Evolutionary conservation across 225 moss, liverwort and hornwort species (phyloP).

Genomic region (Marchantia paleacea): DNA sequence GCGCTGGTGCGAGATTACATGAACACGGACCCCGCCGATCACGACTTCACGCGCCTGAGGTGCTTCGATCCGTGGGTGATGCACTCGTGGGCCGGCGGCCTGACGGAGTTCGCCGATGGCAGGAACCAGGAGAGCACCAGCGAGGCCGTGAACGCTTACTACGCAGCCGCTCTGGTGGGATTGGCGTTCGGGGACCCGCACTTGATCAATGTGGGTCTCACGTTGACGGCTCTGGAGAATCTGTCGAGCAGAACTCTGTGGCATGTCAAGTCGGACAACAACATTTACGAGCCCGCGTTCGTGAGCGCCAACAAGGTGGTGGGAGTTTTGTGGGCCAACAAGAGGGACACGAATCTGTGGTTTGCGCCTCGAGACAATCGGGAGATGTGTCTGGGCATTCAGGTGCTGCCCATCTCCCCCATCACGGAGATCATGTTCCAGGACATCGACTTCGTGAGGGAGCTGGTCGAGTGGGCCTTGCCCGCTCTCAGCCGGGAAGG

Average conservation of each 20-base stretch:
- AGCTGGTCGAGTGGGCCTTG: constrained; percentile 77
- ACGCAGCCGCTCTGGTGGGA: constrained; percentile 77
- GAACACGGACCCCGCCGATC: constrained; percentile 41
- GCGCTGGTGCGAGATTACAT: constrained; percentile 78
- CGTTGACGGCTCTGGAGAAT: constrained; percentile 71
- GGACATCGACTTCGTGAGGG: constrained; percentile 54
- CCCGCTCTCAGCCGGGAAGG: constrained; percentile 51
- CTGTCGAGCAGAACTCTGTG: constrained; percentile 62
- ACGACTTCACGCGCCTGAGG: constrained; percentile 67
- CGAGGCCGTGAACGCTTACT: constrained; percentile 87
- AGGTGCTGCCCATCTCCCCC: constrained; percentile 84
- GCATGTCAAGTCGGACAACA: constrained; percentile 59
- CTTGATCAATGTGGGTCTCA: constrained; percentile 62
- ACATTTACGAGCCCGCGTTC: constrained; percentile 75
- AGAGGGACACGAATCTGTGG: constrained; percentile 90
- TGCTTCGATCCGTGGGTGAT: constrained; percentile 75
- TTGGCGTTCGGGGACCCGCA: constrained; percentile 62
- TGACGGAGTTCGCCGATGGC: constrained; percentile 81
- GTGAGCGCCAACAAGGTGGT: constrained; percentile 62
- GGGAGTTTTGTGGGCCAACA: constrained; percentile 89
- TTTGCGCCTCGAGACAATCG: constrained; percentile 72
- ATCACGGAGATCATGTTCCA: constrained; percentile 66
- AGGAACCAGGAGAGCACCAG: constrained; percentile 97
- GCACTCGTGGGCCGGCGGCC: constrained; percentile 94
- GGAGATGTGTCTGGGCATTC: constrained; percentile 86